Evolutionary conservation across 164 flowering plant genomes (phyloP), one percentile per base, ranked within the genome.

Genomic region (Warburgia ugandensis): DNA sequence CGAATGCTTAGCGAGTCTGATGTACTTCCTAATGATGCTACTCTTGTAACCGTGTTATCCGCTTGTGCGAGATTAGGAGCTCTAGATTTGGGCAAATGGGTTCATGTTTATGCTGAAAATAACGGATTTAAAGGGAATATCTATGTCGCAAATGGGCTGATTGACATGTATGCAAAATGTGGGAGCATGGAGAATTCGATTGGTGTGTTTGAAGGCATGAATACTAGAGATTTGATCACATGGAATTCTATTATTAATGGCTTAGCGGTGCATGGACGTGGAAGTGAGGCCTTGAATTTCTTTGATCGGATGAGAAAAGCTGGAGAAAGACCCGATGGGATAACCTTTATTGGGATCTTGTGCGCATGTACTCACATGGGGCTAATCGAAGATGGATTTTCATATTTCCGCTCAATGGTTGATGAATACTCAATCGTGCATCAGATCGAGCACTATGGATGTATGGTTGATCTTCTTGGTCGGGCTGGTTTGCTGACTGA

Each of bases 321-420:
- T 21, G 71, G 71, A 48, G 73, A 68, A 51, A 71, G 55, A 37
- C 88, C 84, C 17, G 86, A 86, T 47, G 76, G 77, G 16, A 62
- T 83, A 52, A 83, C 95, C 52, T 83, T 83, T 41, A 48, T 86
- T 1, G 78, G 84, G 13, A 50, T 83, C 38, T 56, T 86, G 19
- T 74, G 69, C 45, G 86, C 91, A 54, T 86, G 88, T 60, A 62
- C 87, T 37, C 95, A 86, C 56, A 65, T 73, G 71, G 95, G 91
- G 10, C 62, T 79, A 8, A 74, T 81, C 17, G 66, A 70, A 36
- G 68, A 68, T 32, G 95, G 86, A 22, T 56, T 70, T 23, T 36
- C 53, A 16, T 71, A 76, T 58, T 79, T 81, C 58, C 60, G 62
- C 1, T 72, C 70, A 8, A 86, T 86, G 95, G 27, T 44, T 22